Conservation (phyloP, 1,139 yeast genomes). For the Taphrina sp. region DNA sequence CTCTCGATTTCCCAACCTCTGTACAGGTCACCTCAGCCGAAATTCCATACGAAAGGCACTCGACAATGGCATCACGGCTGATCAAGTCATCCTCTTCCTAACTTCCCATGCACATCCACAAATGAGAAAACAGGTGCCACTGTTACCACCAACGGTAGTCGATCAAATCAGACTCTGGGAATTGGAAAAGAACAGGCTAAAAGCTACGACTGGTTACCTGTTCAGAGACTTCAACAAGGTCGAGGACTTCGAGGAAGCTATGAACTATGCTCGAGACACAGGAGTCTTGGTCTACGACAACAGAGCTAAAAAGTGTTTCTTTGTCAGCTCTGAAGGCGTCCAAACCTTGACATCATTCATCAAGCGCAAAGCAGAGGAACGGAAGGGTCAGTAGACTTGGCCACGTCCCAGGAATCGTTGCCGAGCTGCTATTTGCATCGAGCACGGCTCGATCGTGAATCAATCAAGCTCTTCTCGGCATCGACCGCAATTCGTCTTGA, state of each 20-base stretch:
- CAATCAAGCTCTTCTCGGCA: too few relatives aligned
- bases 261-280: slow-evolving; percentile 79
- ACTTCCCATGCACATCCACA: slow-evolving; percentile 95
- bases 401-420: too few relatives aligned
- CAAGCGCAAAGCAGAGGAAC: slow-evolving; percentile 12
- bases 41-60: slow-evolving; percentile 86
- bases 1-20: slow-evolving; percentile 86
- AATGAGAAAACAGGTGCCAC: slow-evolving; percentile 54
- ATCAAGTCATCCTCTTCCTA: slow-evolving; percentile 83
- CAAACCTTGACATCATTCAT: slow-evolving; percentile 12
- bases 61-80: slow-evolving; percentile 87
- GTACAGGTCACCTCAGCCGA: slow-evolving; percentile 87
- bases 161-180: slow-evolving; percentile 97
- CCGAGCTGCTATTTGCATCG: too few relatives aligned
- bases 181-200: slow-evolving; percentile 86
- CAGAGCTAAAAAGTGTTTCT: slow-evolving; percentile 63
- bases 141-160: slow-evolving; percentile 90
- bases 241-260: slow-evolving; percentile 70
- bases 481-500: too few relatives aligned
- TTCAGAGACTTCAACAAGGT: slow-evolving; percentile 80
- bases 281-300: slow-evolving; percentile 89
- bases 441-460: too few relatives aligned
- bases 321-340: slow-evolving; percentile 47
- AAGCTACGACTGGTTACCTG: slow-evolving; percentile 80
- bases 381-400: too few relatives aligned